phyloP scores from a whole-genome alignment of 1,284 basidiomycete genomes.

The Cryptococcus sp. region DNA sequence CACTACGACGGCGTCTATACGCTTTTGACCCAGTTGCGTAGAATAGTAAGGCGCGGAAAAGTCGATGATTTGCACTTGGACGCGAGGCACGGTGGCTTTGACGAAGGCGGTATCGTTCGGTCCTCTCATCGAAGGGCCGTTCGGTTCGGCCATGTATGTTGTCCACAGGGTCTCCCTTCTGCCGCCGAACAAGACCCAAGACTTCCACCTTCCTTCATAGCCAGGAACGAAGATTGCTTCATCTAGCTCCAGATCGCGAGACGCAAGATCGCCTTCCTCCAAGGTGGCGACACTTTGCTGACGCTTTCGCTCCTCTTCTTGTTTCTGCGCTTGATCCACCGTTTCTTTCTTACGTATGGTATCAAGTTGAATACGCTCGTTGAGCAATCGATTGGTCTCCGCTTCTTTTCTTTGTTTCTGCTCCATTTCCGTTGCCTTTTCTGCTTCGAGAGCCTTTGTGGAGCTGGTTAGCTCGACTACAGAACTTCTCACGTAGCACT shows the following conservation, averaged over 20 bases:
- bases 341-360: constrained; percentile 40
- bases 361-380: constrained; percentile 45
- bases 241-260: constrained; percentile 38
- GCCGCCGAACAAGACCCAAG: constrained; percentile 47
- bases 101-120: constrained; percentile 56
- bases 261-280: constrained; percentile 44
- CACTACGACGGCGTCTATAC: constrained; percentile 40
- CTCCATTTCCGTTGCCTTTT: constrained; percentile 31
- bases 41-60: constrained; percentile 48
- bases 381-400: constrained; percentile 39
- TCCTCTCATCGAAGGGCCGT: constrained; percentile 1
- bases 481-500: constrained; percentile 12
- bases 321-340: constrained; percentile 26
- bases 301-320: constrained; percentile 30
- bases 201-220: constrained; percentile 36
- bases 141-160: constrained; percentile 47
- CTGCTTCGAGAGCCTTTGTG: constrained; percentile 35
- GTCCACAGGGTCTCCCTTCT: constrained; percentile 48
- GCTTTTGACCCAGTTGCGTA: constrained; percentile 39
- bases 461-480: not conserved
- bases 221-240: constrained; percentile 36
- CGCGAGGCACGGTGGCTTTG: constrained; percentile 53
- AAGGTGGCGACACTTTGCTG: constrained; percentile 34
- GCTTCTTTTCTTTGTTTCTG: constrained; percentile 28
- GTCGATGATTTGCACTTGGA: constrained; percentile 49